phyloP scores from a whole-genome alignment of 805 yeast genomes.

The Yarrowia divulgata region DNA sequence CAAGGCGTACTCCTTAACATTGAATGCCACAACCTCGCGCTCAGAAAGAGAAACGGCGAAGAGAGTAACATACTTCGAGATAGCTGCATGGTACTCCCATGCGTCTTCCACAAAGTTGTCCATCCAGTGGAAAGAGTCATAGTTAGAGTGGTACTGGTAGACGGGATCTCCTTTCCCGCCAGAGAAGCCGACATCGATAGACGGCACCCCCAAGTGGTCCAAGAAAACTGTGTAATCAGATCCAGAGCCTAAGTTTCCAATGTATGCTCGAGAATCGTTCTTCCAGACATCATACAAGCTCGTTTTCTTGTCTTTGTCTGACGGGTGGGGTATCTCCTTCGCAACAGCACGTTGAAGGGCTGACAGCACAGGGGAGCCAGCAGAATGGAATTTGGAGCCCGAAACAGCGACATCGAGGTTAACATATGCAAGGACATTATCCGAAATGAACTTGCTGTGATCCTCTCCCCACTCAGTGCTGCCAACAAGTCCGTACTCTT shows the following conservation, averaged over 20 bases:
- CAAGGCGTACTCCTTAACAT: slow-evolving; percentile 54
- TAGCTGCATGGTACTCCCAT: slow-evolving; percentile 63
- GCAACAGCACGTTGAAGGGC: slow-evolving; percentile 56
- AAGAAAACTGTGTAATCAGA: slow-evolving; percentile 64
- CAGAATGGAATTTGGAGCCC: slow-evolving; percentile 61
- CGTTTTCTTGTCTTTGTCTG: slow-evolving; percentile 45
- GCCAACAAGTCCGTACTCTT: slow-evolving; percentile 74
- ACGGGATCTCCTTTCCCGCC: slow-evolving; percentile 59
- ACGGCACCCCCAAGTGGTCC: slow-evolving; percentile 54
- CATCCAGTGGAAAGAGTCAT: slow-evolving; percentile 79
- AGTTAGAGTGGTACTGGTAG: slow-evolving; percentile 79
- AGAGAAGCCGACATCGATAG: slow-evolving; percentile 64
- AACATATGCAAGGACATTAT: slow-evolving; percentile 67
- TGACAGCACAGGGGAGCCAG: slow-evolving; percentile 67
- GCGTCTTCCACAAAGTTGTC: slow-evolving; percentile 66
- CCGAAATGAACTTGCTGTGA: slow-evolving; percentile 55
- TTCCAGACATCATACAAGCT: slow-evolving; percentile 51
- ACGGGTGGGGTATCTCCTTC: slow-evolving; percentile 58
- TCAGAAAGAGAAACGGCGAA: slow-evolving; percentile 59
- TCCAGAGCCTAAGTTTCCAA: slow-evolving; percentile 69
- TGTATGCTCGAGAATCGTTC: slow-evolving; percentile 47
- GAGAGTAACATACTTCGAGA: slow-evolving; percentile 62
- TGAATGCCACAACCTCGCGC: slow-evolving; percentile 56
- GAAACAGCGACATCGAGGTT: slow-evolving; percentile 71
- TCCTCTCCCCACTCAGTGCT: slow-evolving; percentile 81